These are phyloP conservation scores for Pythium rishiriense DNA, from an alignment of 352 stramenopile genomes.

Conservation along the genomic window DNA sequence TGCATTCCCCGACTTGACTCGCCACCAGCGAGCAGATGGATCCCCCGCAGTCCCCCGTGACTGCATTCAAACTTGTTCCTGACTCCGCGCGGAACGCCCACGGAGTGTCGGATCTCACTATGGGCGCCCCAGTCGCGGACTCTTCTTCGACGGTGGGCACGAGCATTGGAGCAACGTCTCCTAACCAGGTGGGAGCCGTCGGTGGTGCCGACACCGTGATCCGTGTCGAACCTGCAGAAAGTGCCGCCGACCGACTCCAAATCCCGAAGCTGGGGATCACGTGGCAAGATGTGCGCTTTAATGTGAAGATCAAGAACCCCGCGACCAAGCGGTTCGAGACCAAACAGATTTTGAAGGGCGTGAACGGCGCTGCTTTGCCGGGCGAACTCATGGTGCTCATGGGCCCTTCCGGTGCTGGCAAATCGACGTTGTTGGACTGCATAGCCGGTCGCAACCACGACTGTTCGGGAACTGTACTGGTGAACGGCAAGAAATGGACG, in stretches of 20 bases:
- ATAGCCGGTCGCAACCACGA: constrained; percentile 41
- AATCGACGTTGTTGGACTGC: constrained; percentile 58
- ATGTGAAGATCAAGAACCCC: constrained; percentile 31
- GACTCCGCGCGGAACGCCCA: constrained; percentile 22
- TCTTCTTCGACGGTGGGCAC: constrained; percentile 17
- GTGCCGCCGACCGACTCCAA: constrained; percentile 16
- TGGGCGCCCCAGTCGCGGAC: constrained; percentile 16
- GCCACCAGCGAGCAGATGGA: constrained; percentile 14
- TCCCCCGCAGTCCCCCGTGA: constrained; percentile 14
- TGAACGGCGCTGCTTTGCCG: constrained; percentile 40
- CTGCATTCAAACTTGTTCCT: constrained; percentile 20
- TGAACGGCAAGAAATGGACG: constrained; percentile 45
- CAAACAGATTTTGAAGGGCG: constrained; percentile 47
- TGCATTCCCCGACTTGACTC: constrained; percentile 3
- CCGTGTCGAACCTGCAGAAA: constrained; percentile 11
- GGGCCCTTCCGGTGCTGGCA: constrained; percentile 54
- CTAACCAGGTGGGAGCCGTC: background rate
- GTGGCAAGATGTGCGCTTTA: constrained; percentile 31
- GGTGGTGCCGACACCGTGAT: constrained; percentile 11
- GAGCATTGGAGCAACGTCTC: constrained; percentile 6
- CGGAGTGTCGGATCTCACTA: background rate
- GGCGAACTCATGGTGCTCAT: constrained; percentile 60
- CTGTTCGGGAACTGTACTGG: constrained; percentile 31
- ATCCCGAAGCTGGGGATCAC: constrained; percentile 32
- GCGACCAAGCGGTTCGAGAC: constrained; percentile 30